phyloP scores from a whole-genome alignment of 2,329 filamentous ascomycete species.

The Fusarium foetens region DNA sequence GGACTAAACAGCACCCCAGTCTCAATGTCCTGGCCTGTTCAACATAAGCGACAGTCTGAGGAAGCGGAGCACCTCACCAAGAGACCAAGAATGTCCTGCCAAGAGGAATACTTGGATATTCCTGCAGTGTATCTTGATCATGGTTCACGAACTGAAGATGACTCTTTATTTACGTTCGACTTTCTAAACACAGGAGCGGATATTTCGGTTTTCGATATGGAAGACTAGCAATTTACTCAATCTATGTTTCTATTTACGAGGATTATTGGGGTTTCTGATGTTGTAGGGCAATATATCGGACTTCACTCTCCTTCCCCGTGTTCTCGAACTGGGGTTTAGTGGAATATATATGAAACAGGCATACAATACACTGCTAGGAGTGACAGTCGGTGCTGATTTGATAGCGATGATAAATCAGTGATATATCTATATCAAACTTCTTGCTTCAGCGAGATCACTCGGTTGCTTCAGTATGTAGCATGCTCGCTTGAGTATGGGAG shows the following conservation, averaged over 20 bases:
- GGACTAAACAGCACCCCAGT: background rate
- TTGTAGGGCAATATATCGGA: background rate
- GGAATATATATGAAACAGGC: background rate
- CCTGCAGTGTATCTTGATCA: slow-evolving; percentile 36
- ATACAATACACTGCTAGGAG: background rate
- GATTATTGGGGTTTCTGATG: background rate
- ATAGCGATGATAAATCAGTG: background rate
- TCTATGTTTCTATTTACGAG: too few species aligned
- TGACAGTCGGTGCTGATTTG: background rate
- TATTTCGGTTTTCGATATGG: slow-evolving; percentile 40
- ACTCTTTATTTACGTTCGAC: slow-evolving; percentile 41
- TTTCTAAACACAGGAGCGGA: slow-evolving; percentile 37
- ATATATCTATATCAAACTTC: background rate
- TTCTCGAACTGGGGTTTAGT: background rate
- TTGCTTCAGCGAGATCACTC: background rate
- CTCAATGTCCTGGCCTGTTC: slow-evolving; percentile 27
- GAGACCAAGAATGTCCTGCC: slow-evolving; percentile 34
- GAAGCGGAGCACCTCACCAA: slow-evolving; percentile 24
- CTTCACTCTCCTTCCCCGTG: background rate
- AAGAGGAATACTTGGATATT: slow-evolving; percentile 39
- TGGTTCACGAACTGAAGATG: slow-evolving; percentile 31
- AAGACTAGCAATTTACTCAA: slow-evolving; percentile 21
- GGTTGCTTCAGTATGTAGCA: background rate
- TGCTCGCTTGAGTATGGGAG: background rate
- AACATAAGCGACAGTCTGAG: slow-evolving; percentile 41